phyloP scores from a whole-genome alignment of 352 stramenopile species.

The Globisporangium carolinianum region DNA sequence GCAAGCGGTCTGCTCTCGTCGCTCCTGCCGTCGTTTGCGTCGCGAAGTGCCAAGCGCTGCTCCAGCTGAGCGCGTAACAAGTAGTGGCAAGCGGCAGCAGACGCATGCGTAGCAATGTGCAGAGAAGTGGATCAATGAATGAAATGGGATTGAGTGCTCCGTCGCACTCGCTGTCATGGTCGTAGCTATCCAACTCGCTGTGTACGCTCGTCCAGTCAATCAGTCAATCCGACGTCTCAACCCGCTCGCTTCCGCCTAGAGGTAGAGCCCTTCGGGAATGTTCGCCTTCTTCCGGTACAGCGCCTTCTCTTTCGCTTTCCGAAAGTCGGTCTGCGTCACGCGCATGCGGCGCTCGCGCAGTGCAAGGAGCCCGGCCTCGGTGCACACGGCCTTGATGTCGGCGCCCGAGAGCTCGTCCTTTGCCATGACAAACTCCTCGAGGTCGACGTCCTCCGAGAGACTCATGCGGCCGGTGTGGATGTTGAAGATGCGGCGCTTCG shows the following conservation, averaged over 20 bases:
- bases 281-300: slow-evolving; percentile 99
- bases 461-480: slow-evolving; percentile 99
- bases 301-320: slow-evolving; percentile 99
- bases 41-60: neutral
- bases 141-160: neutral
- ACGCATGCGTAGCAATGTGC: neutral
- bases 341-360: slow-evolving; percentile 99
- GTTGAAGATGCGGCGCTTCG: slow-evolving; percentile 99
- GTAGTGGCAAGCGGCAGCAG: too few species aligned
- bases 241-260: slow-evolving; percentile 61
- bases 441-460: slow-evolving; percentile 96
- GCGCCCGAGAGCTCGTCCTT: slow-evolving; percentile 99
- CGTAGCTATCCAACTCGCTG: too few species aligned
- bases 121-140: neutral
- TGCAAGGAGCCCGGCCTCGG: slow-evolving; percentile 98
- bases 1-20: slow-evolving; percentile 21
- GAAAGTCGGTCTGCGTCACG: slow-evolving; percentile 99
- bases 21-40: slow-evolving; percentile 20
- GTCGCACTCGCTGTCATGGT: too few species aligned
- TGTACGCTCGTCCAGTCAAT: too few species aligned
- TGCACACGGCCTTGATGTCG: slow-evolving; percentile 99
- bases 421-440: slow-evolving; percentile 99
- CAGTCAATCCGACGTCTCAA: neutral
- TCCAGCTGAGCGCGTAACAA: neutral
- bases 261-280: slow-evolving; percentile 98